These are phyloP conservation scores for Escovopsis sp. DNA, from an alignment of 2,329 filamentous ascomycete genomes.

Conservation along the genomic window DNA sequence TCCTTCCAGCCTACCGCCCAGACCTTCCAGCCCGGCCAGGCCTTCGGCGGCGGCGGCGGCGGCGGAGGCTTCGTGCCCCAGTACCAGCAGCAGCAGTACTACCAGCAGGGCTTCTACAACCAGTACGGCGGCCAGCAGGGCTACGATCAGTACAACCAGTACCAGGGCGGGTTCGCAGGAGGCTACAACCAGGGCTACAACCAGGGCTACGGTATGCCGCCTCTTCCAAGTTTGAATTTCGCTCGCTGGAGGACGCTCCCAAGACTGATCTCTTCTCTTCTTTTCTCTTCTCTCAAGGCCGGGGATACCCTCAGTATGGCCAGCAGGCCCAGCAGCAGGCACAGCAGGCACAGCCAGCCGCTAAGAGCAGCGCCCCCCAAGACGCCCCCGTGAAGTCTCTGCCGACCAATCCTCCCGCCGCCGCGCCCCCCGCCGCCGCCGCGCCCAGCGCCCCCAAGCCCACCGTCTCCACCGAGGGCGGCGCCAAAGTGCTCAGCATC, in stretches of 20 bases:
- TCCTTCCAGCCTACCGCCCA: slow-evolving; percentile 61
- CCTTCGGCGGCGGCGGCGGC: slow-evolving; percentile 43
- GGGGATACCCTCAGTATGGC: slow-evolving; percentile 39
- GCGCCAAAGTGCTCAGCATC: slow-evolving; percentile 54
- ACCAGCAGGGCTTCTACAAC: slow-evolving; percentile 40
- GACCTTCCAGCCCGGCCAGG: slow-evolving; percentile 58
- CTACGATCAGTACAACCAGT: slow-evolving; percentile 37
- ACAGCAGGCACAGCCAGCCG: slow-evolving; percentile 13
- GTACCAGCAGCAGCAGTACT: slow-evolving; percentile 39
- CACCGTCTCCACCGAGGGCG: slow-evolving; percentile 37
- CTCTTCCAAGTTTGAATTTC: background rate
- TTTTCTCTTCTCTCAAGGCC: slow-evolving; percentile 16
- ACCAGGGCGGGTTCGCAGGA: slow-evolving; percentile 37
- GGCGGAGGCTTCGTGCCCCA: slow-evolving; percentile 40
- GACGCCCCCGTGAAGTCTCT: slow-evolving; percentile 27
- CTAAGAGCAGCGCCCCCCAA: slow-evolving; percentile 23
- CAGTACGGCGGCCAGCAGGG: slow-evolving; percentile 38
- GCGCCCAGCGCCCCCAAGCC: slow-evolving; percentile 33
- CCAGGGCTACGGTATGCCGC: slow-evolving; percentile 26
- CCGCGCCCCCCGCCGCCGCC: slow-evolving; percentile 18
- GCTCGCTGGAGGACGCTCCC: too few species aligned
- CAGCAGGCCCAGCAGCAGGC: slow-evolving; percentile 28
- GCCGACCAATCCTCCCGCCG: slow-evolving; percentile 18
- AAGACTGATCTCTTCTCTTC: too few species aligned
- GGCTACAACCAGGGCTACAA: slow-evolving; percentile 36